Percentiles rank a stretch among this genome's conserved stretches.
Conservation (phyloP, 1,284 basidiomycete genomes). For the Ustilago cynodontis region DNA sequence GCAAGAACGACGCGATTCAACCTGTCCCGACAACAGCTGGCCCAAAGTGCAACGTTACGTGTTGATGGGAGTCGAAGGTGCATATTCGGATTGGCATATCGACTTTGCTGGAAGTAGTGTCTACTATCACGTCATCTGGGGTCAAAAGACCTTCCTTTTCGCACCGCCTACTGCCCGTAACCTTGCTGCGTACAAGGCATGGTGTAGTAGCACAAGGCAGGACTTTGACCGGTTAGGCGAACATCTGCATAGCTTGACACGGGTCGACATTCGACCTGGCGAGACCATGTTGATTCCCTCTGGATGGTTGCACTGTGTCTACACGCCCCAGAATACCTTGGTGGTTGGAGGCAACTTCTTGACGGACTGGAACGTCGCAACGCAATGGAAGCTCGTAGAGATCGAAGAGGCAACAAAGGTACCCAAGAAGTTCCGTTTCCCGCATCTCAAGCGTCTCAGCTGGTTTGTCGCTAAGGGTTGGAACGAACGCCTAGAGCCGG, state of each 20-base stretch:
- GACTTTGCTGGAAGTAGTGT: conserved; percentile 60
- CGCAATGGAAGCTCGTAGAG: conserved; percentile 82
- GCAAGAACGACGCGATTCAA: conserved; percentile 51
- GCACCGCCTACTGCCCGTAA: conserved; percentile 86
- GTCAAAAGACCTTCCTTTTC: conserved; percentile 87
- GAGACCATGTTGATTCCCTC: conserved; percentile 81
- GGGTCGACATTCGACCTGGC: conserved; percentile 82
- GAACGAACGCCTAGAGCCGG: conserved; percentile 37
- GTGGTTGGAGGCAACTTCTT: conserved; percentile 93
- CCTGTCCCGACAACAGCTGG: conserved; percentile 72
- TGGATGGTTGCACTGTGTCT: conserved; percentile 97
- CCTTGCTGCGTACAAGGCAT: conserved; percentile 86
- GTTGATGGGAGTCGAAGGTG: conserved; percentile 85
- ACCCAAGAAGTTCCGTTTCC: conserved; percentile 93
- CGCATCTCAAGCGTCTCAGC: conserved; percentile 72
- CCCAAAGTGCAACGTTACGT: conserved; percentile 97
- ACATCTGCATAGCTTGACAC: conserved; percentile 86
- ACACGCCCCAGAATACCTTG: conserved; percentile 89
- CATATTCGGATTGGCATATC: conserved; percentile 78
- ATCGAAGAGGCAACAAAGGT: conserved; percentile 94
- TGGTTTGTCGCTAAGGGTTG: conserved; percentile 69
- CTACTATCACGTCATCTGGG: conserved; percentile 54
- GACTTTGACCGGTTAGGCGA: conserved; percentile 91
- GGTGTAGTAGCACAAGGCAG: conserved; percentile 80
- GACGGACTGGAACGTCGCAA: conserved; percentile 50